Evolutionary conservation across 306 rosid genomes (phyloP), one percentile per base, ranked within the genome.

Genomic region (Phaseolus lunatus): DNA sequence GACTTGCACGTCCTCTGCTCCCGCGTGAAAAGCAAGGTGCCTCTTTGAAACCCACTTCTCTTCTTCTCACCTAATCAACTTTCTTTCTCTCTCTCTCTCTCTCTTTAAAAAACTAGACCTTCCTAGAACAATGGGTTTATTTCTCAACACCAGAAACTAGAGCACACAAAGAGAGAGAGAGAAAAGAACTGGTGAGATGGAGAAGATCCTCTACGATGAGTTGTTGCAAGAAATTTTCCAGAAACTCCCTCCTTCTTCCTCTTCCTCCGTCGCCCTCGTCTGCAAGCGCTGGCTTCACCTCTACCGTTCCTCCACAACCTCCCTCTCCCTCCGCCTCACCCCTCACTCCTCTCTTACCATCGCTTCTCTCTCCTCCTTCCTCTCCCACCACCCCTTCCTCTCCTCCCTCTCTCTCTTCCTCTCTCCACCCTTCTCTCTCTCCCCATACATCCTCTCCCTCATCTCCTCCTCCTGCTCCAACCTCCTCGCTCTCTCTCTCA

Each of bases 211-310:
- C 0, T 90, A 88, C 27, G 99, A 95, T 70, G 99, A 95, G 72
- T 85, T 95, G 14, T 47, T 95, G 0, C 88, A 90, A 81, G 99
- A 90, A 81, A 84, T 95, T 37, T 89, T 95, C 70, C 91, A 66
- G 2, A 90, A 77, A 65, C 87, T 92, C 7, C 92, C 97, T 7
- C 80, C 84, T 0, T 70, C 92, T 68, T 85, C 91, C 0, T 84
- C 90, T 0, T 68, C 85, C 6, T 83, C 94, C 0, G 84, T 95
- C 33, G 79, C 96, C 72, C 73, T 95, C 7, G 97, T 95, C 76
- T 92, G 85, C 70, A 92, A 87, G 76, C 93, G 97, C 12, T 95
- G 98, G 98, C 98, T 95, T 58, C 61, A 37, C 52, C 93, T 95
- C 76, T 84, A 73, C 86, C 91, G 98, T 19, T 78, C 90, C 12